Conservation (phyloP, 805 yeast species). For the Isabelozyma pseudorhagii region DNA sequence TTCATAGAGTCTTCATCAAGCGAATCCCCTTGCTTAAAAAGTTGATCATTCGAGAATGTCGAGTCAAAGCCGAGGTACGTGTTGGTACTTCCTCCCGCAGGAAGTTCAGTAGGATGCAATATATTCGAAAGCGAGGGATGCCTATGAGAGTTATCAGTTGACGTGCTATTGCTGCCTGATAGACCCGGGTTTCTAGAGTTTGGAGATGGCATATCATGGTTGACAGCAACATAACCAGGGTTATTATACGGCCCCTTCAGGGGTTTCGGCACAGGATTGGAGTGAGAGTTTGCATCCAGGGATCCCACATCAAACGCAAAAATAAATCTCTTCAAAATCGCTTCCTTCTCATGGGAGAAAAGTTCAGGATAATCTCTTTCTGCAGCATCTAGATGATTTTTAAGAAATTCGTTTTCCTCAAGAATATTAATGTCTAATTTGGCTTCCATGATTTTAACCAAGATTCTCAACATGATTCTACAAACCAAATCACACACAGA, state of each 20-base stretch:
- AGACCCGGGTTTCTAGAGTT: not conserved
- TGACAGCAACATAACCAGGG: not conserved
- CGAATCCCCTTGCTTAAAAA: slow-evolving; percentile 6
- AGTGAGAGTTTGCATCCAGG: not conserved
- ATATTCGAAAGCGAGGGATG: slow-evolving; percentile 21
- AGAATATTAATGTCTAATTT: slow-evolving; percentile 12
- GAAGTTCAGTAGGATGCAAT: slow-evolving; percentile 11
- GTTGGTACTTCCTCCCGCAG: not conserved
- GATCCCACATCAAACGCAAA: not conserved
- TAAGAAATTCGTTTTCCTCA: slow-evolving; percentile 12
- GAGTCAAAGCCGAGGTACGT: not conserved
- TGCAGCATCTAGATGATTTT: slow-evolving; percentile 11
- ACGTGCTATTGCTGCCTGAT: slow-evolving; percentile 2
- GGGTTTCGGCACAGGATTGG: not conserved
- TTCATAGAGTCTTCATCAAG: slow-evolving; percentile 20
- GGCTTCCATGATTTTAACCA: slow-evolving; percentile 19
- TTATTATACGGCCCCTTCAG: not conserved
- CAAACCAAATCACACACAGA: slow-evolving; percentile 15
- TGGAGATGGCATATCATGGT: not conserved
- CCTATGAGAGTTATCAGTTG: slow-evolving; percentile 11
- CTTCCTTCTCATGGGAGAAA: not conserved
- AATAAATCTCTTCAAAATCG: not conserved
- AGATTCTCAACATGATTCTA: slow-evolving; percentile 17
- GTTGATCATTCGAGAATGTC: slow-evolving; percentile 5
- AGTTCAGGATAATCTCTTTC: slow-evolving; percentile 16